These are phyloP conservation scores for Gamsiella multidivaricata DNA, from an alignment of 192 early-diverging fungal genomes.

Conservation along the genomic window DNA sequence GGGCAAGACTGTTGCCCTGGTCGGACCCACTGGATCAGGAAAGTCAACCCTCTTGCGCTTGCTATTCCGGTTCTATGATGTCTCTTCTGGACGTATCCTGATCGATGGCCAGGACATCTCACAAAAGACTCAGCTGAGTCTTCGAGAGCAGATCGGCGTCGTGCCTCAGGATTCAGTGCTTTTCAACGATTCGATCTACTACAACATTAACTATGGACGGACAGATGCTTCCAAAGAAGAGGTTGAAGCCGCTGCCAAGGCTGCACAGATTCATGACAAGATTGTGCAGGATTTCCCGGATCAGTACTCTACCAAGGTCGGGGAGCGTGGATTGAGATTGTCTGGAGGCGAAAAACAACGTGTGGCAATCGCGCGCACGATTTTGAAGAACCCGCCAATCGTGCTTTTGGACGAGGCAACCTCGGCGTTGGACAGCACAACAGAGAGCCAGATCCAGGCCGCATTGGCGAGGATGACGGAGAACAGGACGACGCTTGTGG, in stretches of 20 bases:
- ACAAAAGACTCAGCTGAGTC: constrained; percentile 71
- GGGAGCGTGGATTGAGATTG: constrained; percentile 80
- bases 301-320: constrained; percentile 64
- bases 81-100: constrained; percentile 78
- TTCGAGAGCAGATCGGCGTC: constrained; percentile 88
- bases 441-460: constrained; percentile 84
- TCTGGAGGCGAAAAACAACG: constrained; percentile 95
- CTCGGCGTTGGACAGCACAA: constrained; percentile 76
- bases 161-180: constrained; percentile 97
- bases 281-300: constrained; percentile 82
- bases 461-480: constrained; percentile 80
- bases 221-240: constrained; percentile 74
- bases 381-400: constrained; percentile 74
- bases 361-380: constrained; percentile 86
- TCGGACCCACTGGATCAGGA: constrained; percentile 82
- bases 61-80: constrained; percentile 94
- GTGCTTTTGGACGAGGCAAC: constrained; percentile 90
- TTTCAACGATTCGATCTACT: constrained; percentile 94
- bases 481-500: constrained; percentile 87
- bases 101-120: constrained; percentile 90
- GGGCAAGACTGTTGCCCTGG: constrained; percentile 81
- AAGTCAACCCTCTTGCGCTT: constrained; percentile 84
- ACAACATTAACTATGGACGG: constrained; percentile 94
- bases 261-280: constrained; percentile 86
- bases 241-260: constrained; percentile 74